Conservation (phyloP, 768 basidiomycete species). For the Suillus brevipes region DNA sequence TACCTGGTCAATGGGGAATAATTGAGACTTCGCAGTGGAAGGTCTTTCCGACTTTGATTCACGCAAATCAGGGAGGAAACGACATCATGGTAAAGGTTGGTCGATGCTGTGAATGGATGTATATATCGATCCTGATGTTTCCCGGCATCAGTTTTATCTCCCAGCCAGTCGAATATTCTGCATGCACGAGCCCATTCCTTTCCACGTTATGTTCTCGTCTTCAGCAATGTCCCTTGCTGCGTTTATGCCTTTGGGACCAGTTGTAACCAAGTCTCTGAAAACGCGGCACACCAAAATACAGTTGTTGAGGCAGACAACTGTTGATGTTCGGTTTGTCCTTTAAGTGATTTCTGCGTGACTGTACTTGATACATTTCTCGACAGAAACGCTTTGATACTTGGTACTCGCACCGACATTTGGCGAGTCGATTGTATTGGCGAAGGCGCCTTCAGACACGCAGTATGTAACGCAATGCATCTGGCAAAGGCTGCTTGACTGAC, state of each 20-base stretch:
- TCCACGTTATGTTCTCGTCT: constrained; percentile 62
- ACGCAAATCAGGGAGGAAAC: constrained; percentile 39
- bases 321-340: constrained; percentile 54
- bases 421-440: constrained; percentile 63
- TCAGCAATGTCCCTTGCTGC: constrained; percentile 55
- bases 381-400: constrained; percentile 48
- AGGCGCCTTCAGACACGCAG: constrained; percentile 57
- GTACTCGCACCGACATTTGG: constrained; percentile 74
- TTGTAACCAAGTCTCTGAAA: constrained; percentile 29
- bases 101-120: constrained; percentile 1
- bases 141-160: constrained; percentile 44
- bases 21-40: constrained; percentile 50
- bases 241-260: constrained; percentile 61
- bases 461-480: constrained; percentile 32
- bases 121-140: constrained; percentile 23
- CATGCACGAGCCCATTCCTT: constrained; percentile 61
- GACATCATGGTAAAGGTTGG: constrained; percentile 40
- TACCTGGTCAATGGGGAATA: constrained; percentile 39
- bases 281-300: constrained; percentile 52
- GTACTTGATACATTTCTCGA: constrained; percentile 6
- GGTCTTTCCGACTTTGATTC: constrained; percentile 42
- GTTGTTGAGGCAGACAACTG: constrained; percentile 64
- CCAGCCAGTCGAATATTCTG: constrained; percentile 62
- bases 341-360: neutral
- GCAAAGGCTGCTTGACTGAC: constrained; percentile 1